Percentiles rank a stretch among this genome's conserved stretches.
These are phyloP conservation scores for Coleophoma crateriformis DNA, from an alignment of 2,329 filamentous ascomycete genomes.

Conservation along the genomic window DNA sequence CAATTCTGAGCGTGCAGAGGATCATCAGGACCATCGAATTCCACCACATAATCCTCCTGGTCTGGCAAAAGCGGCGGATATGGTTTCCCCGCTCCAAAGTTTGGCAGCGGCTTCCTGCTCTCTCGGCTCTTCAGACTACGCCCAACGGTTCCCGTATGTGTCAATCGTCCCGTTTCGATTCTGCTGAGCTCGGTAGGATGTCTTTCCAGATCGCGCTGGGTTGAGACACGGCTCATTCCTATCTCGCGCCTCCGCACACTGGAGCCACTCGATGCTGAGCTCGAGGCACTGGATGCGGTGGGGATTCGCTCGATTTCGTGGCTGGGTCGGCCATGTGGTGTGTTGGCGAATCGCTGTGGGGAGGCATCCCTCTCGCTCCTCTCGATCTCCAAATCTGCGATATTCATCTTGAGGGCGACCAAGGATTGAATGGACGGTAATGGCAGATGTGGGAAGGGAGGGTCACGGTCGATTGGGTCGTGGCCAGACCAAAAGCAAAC, in stretches of 20 bases:
- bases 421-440: no score
- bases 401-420: conserved; percentile 16
- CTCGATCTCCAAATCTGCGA: conserved; percentile 18
- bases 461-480: no score
- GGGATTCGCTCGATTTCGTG: conserved; percentile 56
- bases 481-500: no score
- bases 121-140: conserved; percentile 40
- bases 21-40: conserved; percentile 80
- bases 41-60: conserved; percentile 73
- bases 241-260: conserved; percentile 31
- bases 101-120: conserved; percentile 54
- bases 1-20: conserved; percentile 86
- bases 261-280: conserved; percentile 35
- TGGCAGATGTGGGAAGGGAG: no score
- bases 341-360: conserved; percentile 27
- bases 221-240: conserved; percentile 55
- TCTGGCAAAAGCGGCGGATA: conserved; percentile 66
- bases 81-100: conserved; percentile 68
- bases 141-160: conserved; percentile 71
- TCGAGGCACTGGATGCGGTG: conserved; percentile 46
- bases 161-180: conserved; percentile 65
- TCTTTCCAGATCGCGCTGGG: conserved; percentile 61
- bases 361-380: conserved; percentile 46
- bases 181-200: conserved; percentile 65
- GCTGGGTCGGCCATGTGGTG: conserved; percentile 27